Evolutionary conservation across 176 grass and related monocot genomes (phyloP), one percentile per base, ranked within the genome.

Genomic region (Pontederia paniculata): DNA sequence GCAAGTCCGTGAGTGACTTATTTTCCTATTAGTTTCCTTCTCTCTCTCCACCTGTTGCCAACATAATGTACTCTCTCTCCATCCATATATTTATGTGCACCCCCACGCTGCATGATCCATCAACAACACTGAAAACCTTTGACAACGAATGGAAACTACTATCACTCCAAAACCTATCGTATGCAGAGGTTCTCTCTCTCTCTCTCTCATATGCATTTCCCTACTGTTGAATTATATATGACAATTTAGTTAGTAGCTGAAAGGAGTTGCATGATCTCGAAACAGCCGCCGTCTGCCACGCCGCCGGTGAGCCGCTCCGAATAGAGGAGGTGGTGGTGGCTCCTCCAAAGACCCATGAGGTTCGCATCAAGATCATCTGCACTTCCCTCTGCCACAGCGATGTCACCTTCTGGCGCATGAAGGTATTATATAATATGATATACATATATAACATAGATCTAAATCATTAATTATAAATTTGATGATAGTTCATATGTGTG

Each of bases 381-480:
- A 89, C 85, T 23, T 86, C 85, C 48, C 82, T 96, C 57, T 96
- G 91, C 65, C 85, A 89, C 54, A 86, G 73, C 55, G 91, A 96
- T 70, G 50, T 89, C 71, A 89, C 85, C 16, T 81, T 96, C 77
- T 96, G 85, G 91, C 82, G 74, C 67, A 77, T 76, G 74, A 76
- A 89, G 76, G 89, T 78, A 13, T 1, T n/a, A n/a, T n/a, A n/a
- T n/a, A n/a, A n/a, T n/a, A n/a, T n/a, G n/a, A n/a, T n/a, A n/a
- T n/a, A n/a, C n/a, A n/a, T n/a, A n/a, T n/a, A n/a, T n/a, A n/a
- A n/a, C n/a, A n/a, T n/a, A n/a, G n/a, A n/a, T n/a, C n/a, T n/a
- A n/a, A n/a, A n/a, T n/a, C n/a, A n/a, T n/a, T n/a, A n/a, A n/a
- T n/a, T n/a, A n/a, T n/a, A n/a, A n/a, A n/a, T n/a, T n/a, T n/a